Evolutionary conservation across 345 rosid species (phyloP).

Genomic region (Brassica carinata): DNA sequence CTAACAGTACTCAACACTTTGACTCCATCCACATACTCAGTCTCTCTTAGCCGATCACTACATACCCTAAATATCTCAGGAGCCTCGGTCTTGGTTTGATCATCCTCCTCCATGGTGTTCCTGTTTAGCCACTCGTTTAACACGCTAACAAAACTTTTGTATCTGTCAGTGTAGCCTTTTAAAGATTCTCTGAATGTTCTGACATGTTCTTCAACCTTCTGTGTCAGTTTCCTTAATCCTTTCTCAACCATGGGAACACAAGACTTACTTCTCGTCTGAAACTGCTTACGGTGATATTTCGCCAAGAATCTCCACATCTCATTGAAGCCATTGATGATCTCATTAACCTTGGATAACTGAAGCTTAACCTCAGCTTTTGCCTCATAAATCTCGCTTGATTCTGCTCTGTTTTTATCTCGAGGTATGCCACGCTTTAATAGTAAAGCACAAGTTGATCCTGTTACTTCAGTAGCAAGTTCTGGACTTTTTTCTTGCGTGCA

Average conservation of each 20-base stretch:
- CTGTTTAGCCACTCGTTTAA: constrained; percentile 46
- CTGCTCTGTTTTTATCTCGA: constrained; percentile 27
- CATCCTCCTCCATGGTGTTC: constrained; percentile 36
- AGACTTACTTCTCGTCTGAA: constrained; percentile 30
- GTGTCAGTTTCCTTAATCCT: constrained; percentile 26
- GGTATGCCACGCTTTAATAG: neutral
- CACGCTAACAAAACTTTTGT: constrained; percentile 29
- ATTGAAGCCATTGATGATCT: constrained; percentile 32
- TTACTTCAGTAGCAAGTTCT: constrained; percentile 8
- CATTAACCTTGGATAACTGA: constrained; percentile 13
- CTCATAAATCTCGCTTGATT: constrained; percentile 4
- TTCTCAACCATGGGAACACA: constrained; percentile 35
- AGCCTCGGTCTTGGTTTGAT: constrained; percentile 35
- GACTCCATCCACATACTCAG: constrained; percentile 28
- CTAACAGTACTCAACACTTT: constrained; percentile 36
- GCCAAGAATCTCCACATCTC: constrained; percentile 37
- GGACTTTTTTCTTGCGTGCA: neutral
- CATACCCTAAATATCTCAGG: constrained; percentile 41
- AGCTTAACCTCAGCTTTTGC: constrained; percentile 4
- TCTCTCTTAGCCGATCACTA: constrained; percentile 38
- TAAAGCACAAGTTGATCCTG: neutral
- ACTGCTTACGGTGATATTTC: constrained; percentile 43
- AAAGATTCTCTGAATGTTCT: constrained; percentile 34
- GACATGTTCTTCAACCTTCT: constrained; percentile 22
- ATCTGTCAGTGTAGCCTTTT: constrained; percentile 34